Base-by-base conservation (phyloP, 306 rosid genomes). In the Prunus dulcis region DNA sequence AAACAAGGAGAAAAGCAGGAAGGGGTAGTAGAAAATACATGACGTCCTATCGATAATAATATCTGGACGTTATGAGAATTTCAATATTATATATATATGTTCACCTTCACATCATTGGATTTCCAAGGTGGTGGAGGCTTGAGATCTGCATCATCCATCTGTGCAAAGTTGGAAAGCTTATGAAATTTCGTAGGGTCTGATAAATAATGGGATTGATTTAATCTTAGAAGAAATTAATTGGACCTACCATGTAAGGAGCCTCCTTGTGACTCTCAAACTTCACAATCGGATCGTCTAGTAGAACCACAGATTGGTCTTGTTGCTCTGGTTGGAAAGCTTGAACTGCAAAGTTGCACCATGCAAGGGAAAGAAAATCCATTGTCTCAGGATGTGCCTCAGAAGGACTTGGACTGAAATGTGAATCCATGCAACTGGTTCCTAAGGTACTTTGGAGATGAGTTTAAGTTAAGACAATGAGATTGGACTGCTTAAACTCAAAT, bases 281-380 rank as follows among this genome's bases (percentile, higher is more conserved):
- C 50, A 76, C 84, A 71, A 86, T 57, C 1, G 90, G 81, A 74
- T 49, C 84, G 25, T 90, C 93, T 22, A 89, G 3, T 3, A 88
- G 80, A 80, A 76, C 81, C 23, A 90, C n/a, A 30, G 99, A 67
- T 72, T 82, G 86, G 51, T 78, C 88, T 25, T 77, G 83, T 34
- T 83, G 86, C 63, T 73, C 91, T 20, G 92, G 85, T 23, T 91
- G 88, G 17, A 96, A 83, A 71, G 98, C 71, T 85, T 96, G 97
- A 20, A 92, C 98, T 13, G 98, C 97, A 68, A 92, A 91, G 82
- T 88, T 82, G 82, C 96, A 96, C 98, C 96, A 92, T 18, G 97
- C 96, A 63, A 60, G 83, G 41, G 98, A 92, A 46, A 96, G 90
- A 76, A 96, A 84, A 86, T 96, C 99, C 98, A 88, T 87, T 11